Evolutionary conservation across 306 rosid genomes (phyloP).

Genomic region (Fagus crenata): DNA sequence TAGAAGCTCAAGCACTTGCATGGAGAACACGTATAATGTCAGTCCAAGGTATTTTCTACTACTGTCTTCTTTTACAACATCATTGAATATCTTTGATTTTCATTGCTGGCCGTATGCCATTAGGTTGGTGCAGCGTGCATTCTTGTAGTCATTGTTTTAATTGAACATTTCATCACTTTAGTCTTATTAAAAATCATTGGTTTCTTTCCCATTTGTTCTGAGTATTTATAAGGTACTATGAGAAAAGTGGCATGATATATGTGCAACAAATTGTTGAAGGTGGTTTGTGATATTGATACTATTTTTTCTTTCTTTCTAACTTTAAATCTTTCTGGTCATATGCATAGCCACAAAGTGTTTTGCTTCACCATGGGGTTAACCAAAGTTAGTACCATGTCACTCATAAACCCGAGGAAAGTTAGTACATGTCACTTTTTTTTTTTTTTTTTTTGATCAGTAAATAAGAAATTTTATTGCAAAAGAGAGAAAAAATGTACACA

Average conservation of each 20-base stretch:
- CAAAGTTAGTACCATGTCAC: neutral
- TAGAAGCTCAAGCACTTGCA: conserved; percentile 56
- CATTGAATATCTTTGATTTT: conserved; percentile 7
- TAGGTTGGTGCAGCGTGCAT: conserved; percentile 6
- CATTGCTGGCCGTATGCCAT: conserved; percentile 11
- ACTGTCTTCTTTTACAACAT: conserved; percentile 20
- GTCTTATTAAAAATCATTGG: conserved; percentile 17
- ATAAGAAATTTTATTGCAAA: too few species aligned
- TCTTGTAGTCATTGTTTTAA: conserved; percentile 8
- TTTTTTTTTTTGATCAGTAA: too few species aligned
- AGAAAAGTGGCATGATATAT: neutral
- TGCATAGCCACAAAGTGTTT: neutral
- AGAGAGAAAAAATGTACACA: too few species aligned
- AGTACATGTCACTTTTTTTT: too few species aligned
- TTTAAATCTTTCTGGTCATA: neutral
- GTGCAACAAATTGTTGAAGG: neutral
- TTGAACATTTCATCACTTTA: conserved; percentile 20
- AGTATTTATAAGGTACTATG: neutral
- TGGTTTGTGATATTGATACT: neutral
- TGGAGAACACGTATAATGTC: conserved; percentile 74
- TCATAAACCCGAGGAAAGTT: neutral
- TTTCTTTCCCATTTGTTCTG: neutral
- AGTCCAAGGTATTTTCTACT: conserved; percentile 51
- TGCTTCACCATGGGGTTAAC: neutral
- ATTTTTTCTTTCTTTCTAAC: neutral